These are phyloP conservation scores for Echria macrotheca DNA, from an alignment of 495 filamentous ascomycete species.

Conservation along the genomic window DNA sequence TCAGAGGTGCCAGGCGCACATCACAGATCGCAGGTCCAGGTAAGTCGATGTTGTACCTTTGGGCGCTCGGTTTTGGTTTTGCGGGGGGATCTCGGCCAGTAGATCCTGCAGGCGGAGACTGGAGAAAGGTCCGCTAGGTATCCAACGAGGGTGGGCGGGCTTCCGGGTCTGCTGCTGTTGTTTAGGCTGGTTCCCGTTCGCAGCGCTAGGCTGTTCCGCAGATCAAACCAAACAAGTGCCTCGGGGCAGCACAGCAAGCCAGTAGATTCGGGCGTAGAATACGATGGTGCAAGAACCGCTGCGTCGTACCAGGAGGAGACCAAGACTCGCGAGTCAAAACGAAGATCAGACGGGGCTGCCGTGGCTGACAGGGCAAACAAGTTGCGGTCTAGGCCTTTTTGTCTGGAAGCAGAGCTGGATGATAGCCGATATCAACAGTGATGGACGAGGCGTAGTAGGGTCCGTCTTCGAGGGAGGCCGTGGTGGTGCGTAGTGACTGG, in stretches of 20 bases:
- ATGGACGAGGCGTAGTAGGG: conserved; percentile 7
- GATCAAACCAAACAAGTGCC: conserved; percentile 26
- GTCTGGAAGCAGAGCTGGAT: conserved; percentile 12
- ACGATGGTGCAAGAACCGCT: too few species aligned
- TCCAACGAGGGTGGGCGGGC: conserved; percentile 10
- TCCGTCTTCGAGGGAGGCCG: conserved; percentile 1
- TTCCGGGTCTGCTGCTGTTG: conserved; percentile 3
- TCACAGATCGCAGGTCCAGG: conserved; percentile 18
- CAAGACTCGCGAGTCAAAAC: conserved; percentile 25
- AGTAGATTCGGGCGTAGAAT: conserved; percentile 14
- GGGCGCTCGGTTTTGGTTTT: conserved; percentile 16
- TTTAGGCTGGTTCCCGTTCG: conserved; percentile 7
- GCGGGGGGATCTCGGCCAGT: conserved; percentile 20
- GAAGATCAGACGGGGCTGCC: conserved; percentile 28
- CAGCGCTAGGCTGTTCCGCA: conserved; percentile 16
- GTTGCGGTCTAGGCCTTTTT: too few species aligned
- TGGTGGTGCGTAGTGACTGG: conserved; percentile 2
- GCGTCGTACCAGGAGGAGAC: conserved; percentile 23
- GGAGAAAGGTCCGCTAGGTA: conserved; percentile 9
- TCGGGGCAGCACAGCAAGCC: conserved; percentile 9
- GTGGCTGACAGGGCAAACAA: too few species aligned
- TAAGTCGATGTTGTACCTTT: conserved; percentile 20
- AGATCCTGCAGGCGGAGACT: conserved; percentile 21
- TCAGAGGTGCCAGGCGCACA: conserved; percentile 17
- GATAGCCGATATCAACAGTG: conserved; percentile 15